These are phyloP conservation scores for Phytophthora lateralis DNA, from an alignment of 352 stramenopile species.

Conservation along the genomic window DNA sequence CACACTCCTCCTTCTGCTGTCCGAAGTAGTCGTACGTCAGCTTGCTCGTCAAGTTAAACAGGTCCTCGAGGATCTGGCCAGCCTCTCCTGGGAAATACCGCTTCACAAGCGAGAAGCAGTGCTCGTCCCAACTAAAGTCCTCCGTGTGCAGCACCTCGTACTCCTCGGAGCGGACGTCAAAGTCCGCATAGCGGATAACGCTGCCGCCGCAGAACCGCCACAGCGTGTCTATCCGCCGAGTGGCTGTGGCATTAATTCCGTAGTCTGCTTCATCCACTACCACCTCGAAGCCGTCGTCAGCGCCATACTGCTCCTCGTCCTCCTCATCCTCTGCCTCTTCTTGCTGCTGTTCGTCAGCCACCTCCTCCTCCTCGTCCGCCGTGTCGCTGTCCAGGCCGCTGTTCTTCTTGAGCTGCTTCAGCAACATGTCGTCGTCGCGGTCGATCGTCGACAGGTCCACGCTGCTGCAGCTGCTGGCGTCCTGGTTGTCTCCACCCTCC, in stretches of 20 bases:
- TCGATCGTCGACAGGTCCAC: conserved; percentile 77
- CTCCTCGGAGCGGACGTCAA: conserved; percentile 81
- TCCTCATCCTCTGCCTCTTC: conserved; percentile 36
- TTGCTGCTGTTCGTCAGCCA: conserved; percentile 31
- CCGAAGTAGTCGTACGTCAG: conserved; percentile 86
- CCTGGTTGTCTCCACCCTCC: conserved; percentile 31
- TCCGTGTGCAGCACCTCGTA: conserved; percentile 88
- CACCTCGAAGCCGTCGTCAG: conserved; percentile 55
- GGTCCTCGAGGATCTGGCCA: conserved; percentile 83
- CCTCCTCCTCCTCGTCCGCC: conserved; percentile 60
- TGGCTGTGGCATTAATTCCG: conserved; percentile 37
- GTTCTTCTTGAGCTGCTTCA: conserved; percentile 70
- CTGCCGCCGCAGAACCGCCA: conserved; percentile 85
- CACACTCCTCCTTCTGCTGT: conserved; percentile 51
- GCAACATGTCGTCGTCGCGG: conserved; percentile 68
- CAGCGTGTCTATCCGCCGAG: conserved; percentile 64
- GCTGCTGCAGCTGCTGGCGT: conserved; percentile 62
- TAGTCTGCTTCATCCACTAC: conserved; percentile 59
- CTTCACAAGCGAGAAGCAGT: conserved; percentile 87
- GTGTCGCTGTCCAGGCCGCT: conserved; percentile 65
- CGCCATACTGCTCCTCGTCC: conserved; percentile 35
- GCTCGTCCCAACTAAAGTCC: conserved; percentile 90
- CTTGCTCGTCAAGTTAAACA: conserved; percentile 88
- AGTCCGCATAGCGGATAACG: conserved; percentile 83
- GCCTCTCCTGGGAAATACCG: conserved; percentile 84